Evolutionary conservation across 352 stramenopile genomes (phyloP).

Genomic region (Pythium volutum): DNA sequence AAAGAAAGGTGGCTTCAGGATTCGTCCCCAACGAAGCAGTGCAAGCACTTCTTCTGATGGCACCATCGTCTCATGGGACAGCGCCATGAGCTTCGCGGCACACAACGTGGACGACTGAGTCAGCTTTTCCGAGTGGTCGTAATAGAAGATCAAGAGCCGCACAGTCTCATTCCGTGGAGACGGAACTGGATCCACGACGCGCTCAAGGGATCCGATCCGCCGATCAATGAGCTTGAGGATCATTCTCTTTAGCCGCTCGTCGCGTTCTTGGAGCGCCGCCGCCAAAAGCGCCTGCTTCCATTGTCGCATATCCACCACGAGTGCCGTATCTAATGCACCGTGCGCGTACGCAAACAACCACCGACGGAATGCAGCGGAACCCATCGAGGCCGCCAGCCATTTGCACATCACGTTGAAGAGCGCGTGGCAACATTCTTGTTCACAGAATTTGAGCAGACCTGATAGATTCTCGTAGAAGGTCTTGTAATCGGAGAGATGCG

Average conservation of each 20-base stretch:
- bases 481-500: slow-evolving; percentile 49
- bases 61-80: slow-evolving; percentile 22
- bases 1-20: slow-evolving; percentile 45
- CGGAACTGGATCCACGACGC: not conserved
- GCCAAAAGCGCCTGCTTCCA: slow-evolving; percentile 38
- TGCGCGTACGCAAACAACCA: slow-evolving; percentile 37
- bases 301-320: slow-evolving; percentile 24
- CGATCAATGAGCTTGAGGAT: slow-evolving; percentile 30
- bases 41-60: slow-evolving; percentile 24
- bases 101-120: slow-evolving; percentile 36
- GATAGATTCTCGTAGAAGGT: slow-evolving; percentile 26
- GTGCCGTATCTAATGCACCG: slow-evolving; percentile 4
- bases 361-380: slow-evolving; percentile 25
- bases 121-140: slow-evolving; percentile 32
- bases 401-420: slow-evolving; percentile 9
- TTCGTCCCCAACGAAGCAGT: slow-evolving; percentile 39
- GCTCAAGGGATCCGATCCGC: not conserved
- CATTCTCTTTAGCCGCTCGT: slow-evolving; percentile 22
- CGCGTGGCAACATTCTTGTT: slow-evolving; percentile 18
- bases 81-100: slow-evolving; percentile 38
- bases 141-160: slow-evolving; percentile 45
- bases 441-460: slow-evolving; percentile 33
- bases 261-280: slow-evolving; percentile 32
- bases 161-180: slow-evolving; percentile 6
- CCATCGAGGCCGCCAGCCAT: slow-evolving; percentile 4